Evolutionary conservation across 2,329 filamentous ascomycete genomes (phyloP).

Genomic region (Colletotrichum zoysiae): DNA sequence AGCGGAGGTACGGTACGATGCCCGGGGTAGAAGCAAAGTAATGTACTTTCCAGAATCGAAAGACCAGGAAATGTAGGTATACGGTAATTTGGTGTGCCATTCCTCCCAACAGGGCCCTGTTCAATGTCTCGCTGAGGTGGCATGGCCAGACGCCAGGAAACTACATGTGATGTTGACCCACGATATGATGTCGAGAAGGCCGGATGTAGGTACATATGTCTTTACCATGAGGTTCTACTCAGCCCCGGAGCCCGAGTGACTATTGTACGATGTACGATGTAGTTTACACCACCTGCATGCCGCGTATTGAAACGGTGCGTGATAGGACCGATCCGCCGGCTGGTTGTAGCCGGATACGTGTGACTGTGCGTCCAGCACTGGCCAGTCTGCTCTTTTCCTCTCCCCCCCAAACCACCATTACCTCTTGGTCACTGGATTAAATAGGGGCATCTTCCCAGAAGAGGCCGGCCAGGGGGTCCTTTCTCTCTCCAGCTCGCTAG

Average conservation of each 20-base stretch:
- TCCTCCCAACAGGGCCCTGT: background rate
- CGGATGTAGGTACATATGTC: background rate
- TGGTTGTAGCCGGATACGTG: constrained; percentile 21
- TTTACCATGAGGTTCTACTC: constrained; percentile 17
- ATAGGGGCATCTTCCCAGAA: constrained; percentile 39
- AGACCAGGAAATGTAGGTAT: background rate
- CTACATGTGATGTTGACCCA: constrained; percentile 19
- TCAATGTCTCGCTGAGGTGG: constrained; percentile 1
- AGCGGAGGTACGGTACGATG: constrained; percentile 17
- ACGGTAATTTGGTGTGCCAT: background rate
- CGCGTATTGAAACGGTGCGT: constrained; percentile 1
- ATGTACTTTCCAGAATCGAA: background rate
- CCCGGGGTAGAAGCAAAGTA: background rate
- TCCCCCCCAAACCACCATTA: background rate
- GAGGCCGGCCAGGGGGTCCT: constrained; percentile 11
- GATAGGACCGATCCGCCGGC: constrained; percentile 25
- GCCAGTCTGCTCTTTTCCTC: constrained; percentile 15
- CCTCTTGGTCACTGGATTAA: constrained; percentile 13
- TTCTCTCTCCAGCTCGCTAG: constrained; percentile 20
- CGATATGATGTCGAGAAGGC: constrained; percentile 10
- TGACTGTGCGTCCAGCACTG: constrained; percentile 22
- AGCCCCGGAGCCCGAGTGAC: background rate
- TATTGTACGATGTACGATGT: no score
- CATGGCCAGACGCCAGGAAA: constrained; percentile 6
- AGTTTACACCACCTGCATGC: background rate